Base-by-base conservation (phyloP, 106 monocot genomes). In the Ottelia alismoides region DNA sequence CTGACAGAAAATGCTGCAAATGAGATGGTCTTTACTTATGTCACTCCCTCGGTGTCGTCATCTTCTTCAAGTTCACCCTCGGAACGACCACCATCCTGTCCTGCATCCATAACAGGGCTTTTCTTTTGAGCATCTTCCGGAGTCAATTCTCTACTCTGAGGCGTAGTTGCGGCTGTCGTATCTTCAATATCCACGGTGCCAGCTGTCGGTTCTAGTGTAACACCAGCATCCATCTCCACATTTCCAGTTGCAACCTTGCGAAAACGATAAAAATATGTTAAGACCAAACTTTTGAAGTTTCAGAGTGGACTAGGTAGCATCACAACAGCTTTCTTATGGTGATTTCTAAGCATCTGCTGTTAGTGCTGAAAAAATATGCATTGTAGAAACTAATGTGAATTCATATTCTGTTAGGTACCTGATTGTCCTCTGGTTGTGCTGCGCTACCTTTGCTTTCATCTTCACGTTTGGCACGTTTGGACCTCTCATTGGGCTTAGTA, bases 381-480 rank as follows among this genome's bases (percentile, higher is more conserved):
- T 31, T 20, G 28, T 53, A 35, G 1, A 40, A 24, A 22, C 10
- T 25, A 27, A 24, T 11, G 3, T 5, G 18, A 18, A 20, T 31
- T 22, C 2, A 21, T 22, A 0, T 3, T 3, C 18, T 51, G 9
- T 62, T 27, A 45, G 11, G n/a, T 63, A 98, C 85, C 82, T 80
- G 89, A 28, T 46, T 63, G 16, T 85, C 85, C 62, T 91, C 84
- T 12, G 64, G 58, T 25, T 76, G 86, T n/a, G 58, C 22, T 35
- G 63, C 21, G 26, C 65, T 47, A 61, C 51, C 57, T 83, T 98
- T 98, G 12, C 61, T 25, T 48, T 86, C 98, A 2, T 86, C 85
- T 62, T 98, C 90, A 53, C 65, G 79, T 53, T 79, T 98, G 32
- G 70, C 72, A 32, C 90, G 70, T 75, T 90, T 98, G 20, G 63